phyloP scores from a whole-genome alignment of 1,139 yeast genomes.

The Sugiyamaella castrensis region DNA sequence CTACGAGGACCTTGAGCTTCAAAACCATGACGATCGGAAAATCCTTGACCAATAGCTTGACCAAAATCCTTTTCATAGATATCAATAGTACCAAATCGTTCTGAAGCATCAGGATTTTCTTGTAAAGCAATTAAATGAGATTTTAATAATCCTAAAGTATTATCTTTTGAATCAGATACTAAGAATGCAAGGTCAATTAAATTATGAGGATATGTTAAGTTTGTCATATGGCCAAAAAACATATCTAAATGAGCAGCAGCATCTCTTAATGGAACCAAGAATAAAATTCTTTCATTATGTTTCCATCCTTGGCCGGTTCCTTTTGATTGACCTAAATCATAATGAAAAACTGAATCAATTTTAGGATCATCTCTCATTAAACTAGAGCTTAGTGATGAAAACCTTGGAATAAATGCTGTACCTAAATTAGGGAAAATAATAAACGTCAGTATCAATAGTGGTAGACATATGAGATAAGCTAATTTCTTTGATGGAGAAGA shows the following conservation, averaged over 20 bases:
- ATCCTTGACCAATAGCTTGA: conserved; percentile 74
- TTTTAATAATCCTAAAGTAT: conserved; percentile 52
- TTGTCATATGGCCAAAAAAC: conserved; percentile 59
- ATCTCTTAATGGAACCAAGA: conserved; percentile 67
- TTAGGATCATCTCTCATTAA: conserved; percentile 29
- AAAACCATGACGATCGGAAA: conserved; percentile 73
- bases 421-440: conserved; percentile 16
- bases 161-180: conserved; percentile 67
- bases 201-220: conserved; percentile 64
- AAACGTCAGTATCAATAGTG: conserved; percentile 15
- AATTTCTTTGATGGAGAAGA: conserved; percentile 1
- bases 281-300: conserved; percentile 54
- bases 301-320: conserved; percentile 59
- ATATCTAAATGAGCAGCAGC: conserved; percentile 66
- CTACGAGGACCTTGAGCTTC: conserved; percentile 73
- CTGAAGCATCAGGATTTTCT: conserved; percentile 52
- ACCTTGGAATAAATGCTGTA: conserved; percentile 9
- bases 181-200: conserved; percentile 62
- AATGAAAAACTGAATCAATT: conserved; percentile 48
- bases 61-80: conserved; percentile 65
- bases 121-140: conserved; percentile 48
- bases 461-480: conserved; percentile 15
- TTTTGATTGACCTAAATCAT: conserved; percentile 50
- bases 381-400: conserved; percentile 3
- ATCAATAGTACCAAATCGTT: conserved; percentile 52